These are phyloP conservation scores for Eucalyptus guilfoylei DNA, from an alignment of 345 rosid species.

Conservation along the genomic window DNA sequence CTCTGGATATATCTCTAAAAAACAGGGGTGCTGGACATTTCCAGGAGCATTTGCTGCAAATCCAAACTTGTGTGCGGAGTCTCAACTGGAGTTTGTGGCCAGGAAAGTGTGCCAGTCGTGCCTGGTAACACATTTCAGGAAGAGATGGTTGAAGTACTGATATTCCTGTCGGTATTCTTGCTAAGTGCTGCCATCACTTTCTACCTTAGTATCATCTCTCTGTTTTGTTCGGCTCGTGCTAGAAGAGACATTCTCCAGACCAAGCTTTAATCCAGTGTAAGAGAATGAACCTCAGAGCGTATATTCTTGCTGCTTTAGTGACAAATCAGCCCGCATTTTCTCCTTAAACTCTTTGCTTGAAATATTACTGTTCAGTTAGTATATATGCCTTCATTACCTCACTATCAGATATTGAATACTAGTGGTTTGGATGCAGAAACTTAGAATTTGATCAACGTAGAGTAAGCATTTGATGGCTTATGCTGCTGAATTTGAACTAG, in stretches of 20 bases:
- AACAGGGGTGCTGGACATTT: slow-evolving; percentile 51
- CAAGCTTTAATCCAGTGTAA: slow-evolving; percentile 13
- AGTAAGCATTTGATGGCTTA: neutral
- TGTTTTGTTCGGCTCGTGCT: slow-evolving; percentile 47
- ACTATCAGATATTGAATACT: neutral
- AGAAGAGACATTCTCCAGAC: slow-evolving; percentile 48
- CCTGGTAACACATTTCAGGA: slow-evolving; percentile 34
- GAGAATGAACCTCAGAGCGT: neutral
- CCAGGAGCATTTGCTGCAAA: slow-evolving; percentile 81
- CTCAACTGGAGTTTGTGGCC: slow-evolving; percentile 29
- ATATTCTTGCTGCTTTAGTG: neutral
- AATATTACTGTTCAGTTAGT: neutral
- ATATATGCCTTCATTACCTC: neutral
- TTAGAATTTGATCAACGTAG: neutral
- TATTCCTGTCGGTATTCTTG: slow-evolving; percentile 54
- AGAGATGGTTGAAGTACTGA: slow-evolving; percentile 51
- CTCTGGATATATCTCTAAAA: slow-evolving; percentile 54
- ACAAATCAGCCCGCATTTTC: neutral
- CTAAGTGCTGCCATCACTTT: slow-evolving; percentile 70
- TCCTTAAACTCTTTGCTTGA: neutral
- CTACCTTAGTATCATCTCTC: slow-evolving; percentile 41
- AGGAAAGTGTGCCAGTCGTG: slow-evolving; percentile 18
- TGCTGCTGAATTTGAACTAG: neutral
- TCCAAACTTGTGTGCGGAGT: slow-evolving; percentile 60
- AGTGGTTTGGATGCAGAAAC: neutral